Percentiles rank a stretch among this genome's conserved stretches.
Evolutionary conservation across 2,329 filamentous ascomycete species (phyloP).

Genomic region (Colletotrichum incanum): DNA sequence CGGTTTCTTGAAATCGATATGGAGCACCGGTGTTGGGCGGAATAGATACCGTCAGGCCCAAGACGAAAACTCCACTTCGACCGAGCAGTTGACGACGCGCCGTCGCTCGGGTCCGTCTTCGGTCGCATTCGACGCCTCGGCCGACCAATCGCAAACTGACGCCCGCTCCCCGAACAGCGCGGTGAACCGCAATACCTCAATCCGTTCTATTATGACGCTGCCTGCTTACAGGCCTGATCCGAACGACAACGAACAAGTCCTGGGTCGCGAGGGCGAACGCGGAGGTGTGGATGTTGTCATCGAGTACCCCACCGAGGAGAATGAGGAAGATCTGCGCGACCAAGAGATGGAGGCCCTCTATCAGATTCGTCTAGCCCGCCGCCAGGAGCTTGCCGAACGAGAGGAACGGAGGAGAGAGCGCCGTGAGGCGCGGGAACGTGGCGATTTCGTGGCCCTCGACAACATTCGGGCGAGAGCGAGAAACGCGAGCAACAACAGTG

Average conservation of each 20-base stretch:
- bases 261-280: conserved; percentile 91
- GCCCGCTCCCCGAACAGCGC: conserved; percentile 50
- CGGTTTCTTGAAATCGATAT: conserved; percentile 39
- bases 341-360: conserved; percentile 95
- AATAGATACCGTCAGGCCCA: conserved; percentile 52
- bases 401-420: conserved; percentile 81
- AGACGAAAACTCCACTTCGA: conserved; percentile 48
- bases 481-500: conserved; percentile 62
- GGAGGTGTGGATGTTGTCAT: conserved; percentile 93
- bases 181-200: conserved; percentile 86
- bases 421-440: conserved; percentile 79
- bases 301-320: conserved; percentile 85
- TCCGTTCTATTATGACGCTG: conserved; percentile 95
- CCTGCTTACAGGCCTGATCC: conserved; percentile 86
- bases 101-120: conserved; percentile 26
- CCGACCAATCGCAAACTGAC: conserved; percentile 44
- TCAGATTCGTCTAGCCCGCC: conserved; percentile 85
- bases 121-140: conserved; percentile 39
- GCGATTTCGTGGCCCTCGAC: conserved; percentile 79
- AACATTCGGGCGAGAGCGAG: conserved; percentile 74
- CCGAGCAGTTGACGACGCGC: conserved; percentile 21
- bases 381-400: conserved; percentile 82
- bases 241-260: conserved; percentile 82
- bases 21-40: conserved; percentile 21
- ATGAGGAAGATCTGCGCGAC: conserved; percentile 84